Percentiles rank a stretch among this genome's conserved stretches.
Evolutionary conservation across 2,329 filamentous ascomycete species (phyloP).

Genomic region (Aspergillus sp.): DNA sequence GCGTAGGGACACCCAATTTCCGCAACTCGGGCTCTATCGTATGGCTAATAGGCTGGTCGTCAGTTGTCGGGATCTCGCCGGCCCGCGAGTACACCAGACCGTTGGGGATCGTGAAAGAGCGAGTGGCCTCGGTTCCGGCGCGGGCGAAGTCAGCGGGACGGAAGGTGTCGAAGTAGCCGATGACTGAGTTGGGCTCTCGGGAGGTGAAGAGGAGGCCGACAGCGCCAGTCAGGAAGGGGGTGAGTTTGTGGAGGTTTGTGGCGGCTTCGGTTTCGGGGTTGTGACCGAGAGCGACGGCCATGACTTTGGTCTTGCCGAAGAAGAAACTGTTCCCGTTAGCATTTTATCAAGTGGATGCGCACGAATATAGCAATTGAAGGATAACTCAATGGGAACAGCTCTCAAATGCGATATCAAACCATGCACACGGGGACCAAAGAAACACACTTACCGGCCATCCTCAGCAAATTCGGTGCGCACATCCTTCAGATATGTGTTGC

Average conservation of each 20-base stretch:
- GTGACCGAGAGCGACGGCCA: slow-evolving; percentile 86
- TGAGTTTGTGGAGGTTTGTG: slow-evolving; percentile 65
- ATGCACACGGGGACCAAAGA: not conserved
- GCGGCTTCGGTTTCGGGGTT: slow-evolving; percentile 72
- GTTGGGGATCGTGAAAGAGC: slow-evolving; percentile 71
- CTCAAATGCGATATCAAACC: slow-evolving; percentile 2
- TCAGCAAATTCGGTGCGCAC: slow-evolving; percentile 79
- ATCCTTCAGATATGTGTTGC: slow-evolving; percentile 91
- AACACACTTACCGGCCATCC: slow-evolving; percentile 57
- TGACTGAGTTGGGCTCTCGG: slow-evolving; percentile 60
- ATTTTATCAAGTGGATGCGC: not conserved
- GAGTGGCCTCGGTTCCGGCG: slow-evolving; percentile 67
- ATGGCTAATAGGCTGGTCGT: slow-evolving; percentile 83
- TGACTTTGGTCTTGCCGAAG: slow-evolving; percentile 99
- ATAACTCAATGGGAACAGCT: too few species aligned
- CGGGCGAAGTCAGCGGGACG: slow-evolving; percentile 82
- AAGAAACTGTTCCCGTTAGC: slow-evolving; percentile 59
- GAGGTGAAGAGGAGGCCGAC: slow-evolving; percentile 89
- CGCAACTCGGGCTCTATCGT: slow-evolving; percentile 84
- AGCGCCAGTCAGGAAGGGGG: slow-evolving; percentile 65
- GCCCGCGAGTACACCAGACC: slow-evolving; percentile 73
- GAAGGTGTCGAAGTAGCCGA: slow-evolving; percentile 65
- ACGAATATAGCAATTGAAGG: not conserved
- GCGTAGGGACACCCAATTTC: slow-evolving; percentile 81
- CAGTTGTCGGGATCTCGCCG: slow-evolving; percentile 69